Evolutionary conservation across 2,329 filamentous ascomycete species (phyloP), one percentile per base, ranked within the genome.

Genomic region (Xylogone sp.): DNA sequence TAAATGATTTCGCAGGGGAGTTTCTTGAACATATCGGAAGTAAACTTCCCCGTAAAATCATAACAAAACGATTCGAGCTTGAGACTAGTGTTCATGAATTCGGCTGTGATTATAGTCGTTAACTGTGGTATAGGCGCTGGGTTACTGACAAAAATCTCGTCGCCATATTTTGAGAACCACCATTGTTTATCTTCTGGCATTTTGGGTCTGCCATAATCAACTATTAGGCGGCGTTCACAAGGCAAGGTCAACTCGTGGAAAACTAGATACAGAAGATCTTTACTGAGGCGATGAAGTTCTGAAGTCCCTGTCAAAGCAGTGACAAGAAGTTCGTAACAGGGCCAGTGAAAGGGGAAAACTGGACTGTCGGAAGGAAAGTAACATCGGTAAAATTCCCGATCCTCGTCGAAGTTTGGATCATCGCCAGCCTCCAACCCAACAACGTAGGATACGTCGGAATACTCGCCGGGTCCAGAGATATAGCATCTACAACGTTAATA

Each of bases 301-400:
- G 12, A 20, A 39, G 43, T 44, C 31, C 51, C 43, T 8, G 34
- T 39, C 39, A 53, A 34, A 34, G 9, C 39, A 19, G 10, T 53
- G 7, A 24, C 48, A 3, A 50, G 24, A 22, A 53, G 43, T 18
- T 53, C 47, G 18, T 46, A 53, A 43, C 46, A 53, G 12, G 20
- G 29, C 51, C 51, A 53, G 47, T 53, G 47, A 12, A 53, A 53
- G n/a, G 47, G 51, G 24, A 53, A 53, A 18, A 53, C 46, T 2
- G 27, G 34, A 16, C n/a, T 39, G 8, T 16, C n/a, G 6, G 24
- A 10, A 19, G 34, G 19, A 34, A 43, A 31, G 34, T 42, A 50
- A 21, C 49, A 50, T 2, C 18, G 21, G 12, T 8, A 21, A 21
- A 12, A 13, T n/a, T 21, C 42, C 2, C 42, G 12, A 9, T n/a